Base-by-base conservation (phyloP, 2,329 filamentous ascomycete species). In the Colletotrichum lupini region DNA sequence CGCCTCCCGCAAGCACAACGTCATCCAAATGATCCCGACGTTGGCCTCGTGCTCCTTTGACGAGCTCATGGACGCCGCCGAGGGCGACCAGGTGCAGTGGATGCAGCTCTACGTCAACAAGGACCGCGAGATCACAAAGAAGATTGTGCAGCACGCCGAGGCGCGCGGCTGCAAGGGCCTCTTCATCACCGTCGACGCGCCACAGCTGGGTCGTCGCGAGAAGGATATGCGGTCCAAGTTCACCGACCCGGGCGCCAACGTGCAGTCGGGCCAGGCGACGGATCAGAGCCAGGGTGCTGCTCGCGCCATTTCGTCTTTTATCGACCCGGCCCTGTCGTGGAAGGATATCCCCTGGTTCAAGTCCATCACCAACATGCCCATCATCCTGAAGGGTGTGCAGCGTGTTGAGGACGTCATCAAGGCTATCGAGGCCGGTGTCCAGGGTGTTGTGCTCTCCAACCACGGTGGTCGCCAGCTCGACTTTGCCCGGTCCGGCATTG, bases 191-290 rank as follows among this genome's bases (percentile, higher is more conserved):
- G 97, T 99, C 67, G 97, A 99, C 82, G 97, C 97, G 65, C 97
- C 97, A 6, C 96, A 98, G 83, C 92, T 99, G 26, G 97, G 97
- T 55, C 92, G 97, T 52, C 90, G 97, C 77, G 97, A 99, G 83
- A 99, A 98, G 86, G 97, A 98, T 82, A 98, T 98, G 97, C 94
- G 97, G 52, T 91, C 90, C 76, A 98, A 98, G 83, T 97, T 97
- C 81, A 91, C 90, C 49, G 96, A 98, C 77, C 89, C 90, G 16
- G 96, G 95, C 9, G 93, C 93, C 32, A 93, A 92, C 79, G 94
- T 98, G 16, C 97, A 98, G 83, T 86, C 86, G 14, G 94, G 93
- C 63, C 88, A 92, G 72, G 83, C 88, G 67, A 94, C 96, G 24
- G 95, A 98, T 83, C 95, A 91, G 74, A 94, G 91, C 22, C 97